Percentiles rank a stretch among this genome's conserved stretches.
Conservation (phyloP, 106 monocot species). For the Phalaenopsis aphrodite region DNA sequence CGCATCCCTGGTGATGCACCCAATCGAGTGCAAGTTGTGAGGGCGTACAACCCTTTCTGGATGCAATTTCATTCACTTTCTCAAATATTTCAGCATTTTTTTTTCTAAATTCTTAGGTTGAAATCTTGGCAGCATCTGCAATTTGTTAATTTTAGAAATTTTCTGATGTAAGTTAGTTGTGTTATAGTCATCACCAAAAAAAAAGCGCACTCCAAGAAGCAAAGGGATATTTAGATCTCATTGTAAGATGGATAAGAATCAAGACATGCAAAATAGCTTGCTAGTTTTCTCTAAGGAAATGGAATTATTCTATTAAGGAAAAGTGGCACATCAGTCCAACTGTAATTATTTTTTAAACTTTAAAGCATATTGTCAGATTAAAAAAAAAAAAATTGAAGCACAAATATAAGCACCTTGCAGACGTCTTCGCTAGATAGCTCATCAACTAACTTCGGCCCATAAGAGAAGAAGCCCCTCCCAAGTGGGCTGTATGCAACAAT, state of each 20-base stretch:
- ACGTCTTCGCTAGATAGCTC: conserved; percentile 36
- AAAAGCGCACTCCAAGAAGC: no score
- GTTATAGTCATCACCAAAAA: no score
- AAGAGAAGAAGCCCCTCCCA: conserved; percentile 66
- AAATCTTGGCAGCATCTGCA: conserved; percentile 23
- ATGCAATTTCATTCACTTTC: conserved; percentile 27
- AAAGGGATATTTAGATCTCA: no score
- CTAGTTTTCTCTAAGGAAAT: no score
- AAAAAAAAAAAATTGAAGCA: no score
- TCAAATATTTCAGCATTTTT: conserved; percentile 21
- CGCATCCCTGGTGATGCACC: conserved; percentile 36
- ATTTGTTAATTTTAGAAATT: background rate
- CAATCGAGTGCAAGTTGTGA: conserved; percentile 40
- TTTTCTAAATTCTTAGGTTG: conserved; percentile 24
- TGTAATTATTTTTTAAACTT: background rate
- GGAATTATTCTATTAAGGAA: no score
- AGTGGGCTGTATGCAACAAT: conserved; percentile 88
- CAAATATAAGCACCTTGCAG: conserved; percentile 32
- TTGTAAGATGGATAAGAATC: no score
- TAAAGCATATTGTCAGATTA: background rate
- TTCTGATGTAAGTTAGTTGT: background rate
- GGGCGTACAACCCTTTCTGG: conserved; percentile 27
- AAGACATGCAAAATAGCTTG: no score
- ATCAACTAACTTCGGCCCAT: conserved; percentile 33
- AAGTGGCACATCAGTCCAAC: background rate